These are phyloP conservation scores for Rhodofomes roseus DNA, from an alignment of 1,284 basidiomycete genomes.

Conservation along the genomic window DNA sequence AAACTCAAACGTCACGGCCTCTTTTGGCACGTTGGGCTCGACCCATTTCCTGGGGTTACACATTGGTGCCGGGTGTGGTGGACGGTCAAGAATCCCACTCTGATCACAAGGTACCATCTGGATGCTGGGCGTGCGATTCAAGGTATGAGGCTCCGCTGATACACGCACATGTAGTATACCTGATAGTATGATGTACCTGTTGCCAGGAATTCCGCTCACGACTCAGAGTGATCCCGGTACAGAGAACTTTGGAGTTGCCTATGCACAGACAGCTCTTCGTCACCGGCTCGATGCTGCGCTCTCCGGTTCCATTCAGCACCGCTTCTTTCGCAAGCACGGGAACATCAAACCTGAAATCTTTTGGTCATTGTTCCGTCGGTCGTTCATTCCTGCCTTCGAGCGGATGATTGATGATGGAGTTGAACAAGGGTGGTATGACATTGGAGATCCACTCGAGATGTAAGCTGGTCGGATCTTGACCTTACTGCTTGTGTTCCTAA, in stretches of 20 bases:
- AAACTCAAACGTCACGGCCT: neutral
- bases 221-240: neutral
- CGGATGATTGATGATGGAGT: neutral
- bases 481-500: neutral
- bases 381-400: neutral
- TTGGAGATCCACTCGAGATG: neutral
- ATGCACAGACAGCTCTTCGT: neutral
- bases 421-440: neutral
- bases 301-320: neutral
- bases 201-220: neutral
- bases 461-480: neutral
- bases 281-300: neutral
- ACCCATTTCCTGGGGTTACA: neutral
- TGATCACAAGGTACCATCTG: neutral
- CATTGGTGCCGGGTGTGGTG: neutral
- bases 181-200: too few relatives aligned
- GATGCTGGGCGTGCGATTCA: neutral
- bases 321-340: neutral
- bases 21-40: neutral
- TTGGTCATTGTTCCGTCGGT: neutral
- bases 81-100: neutral
- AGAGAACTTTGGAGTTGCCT: neutral
- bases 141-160: neutral
- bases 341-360: neutral
- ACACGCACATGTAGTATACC: neutral